Evolutionary conservation across 2,329 filamentous ascomycete genomes (phyloP).

Genomic region (Colletotrichum eleusines): DNA sequence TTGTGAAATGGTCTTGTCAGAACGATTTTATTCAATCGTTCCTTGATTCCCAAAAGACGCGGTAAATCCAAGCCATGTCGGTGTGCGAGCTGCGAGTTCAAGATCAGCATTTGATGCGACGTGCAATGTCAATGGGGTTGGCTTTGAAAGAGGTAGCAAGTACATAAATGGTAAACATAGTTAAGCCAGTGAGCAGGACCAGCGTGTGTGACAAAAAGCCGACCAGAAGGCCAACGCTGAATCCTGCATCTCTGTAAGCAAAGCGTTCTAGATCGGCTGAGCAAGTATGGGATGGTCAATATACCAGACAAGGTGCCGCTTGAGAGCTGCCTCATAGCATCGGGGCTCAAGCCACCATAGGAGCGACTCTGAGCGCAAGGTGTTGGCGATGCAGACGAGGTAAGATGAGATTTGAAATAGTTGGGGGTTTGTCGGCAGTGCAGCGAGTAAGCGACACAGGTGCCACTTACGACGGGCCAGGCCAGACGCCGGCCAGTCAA

Average conservation of each 20-base stretch:
- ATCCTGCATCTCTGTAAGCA: slow-evolving; percentile 58
- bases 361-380: slow-evolving; percentile 1
- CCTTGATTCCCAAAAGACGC: slow-evolving; percentile 48
- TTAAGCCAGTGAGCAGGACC: slow-evolving; percentile 74
- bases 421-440: slow-evolving; percentile 8
- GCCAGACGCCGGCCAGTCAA: slow-evolving; percentile 15
- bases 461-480: slow-evolving; percentile 31
- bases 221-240: slow-evolving; percentile 73
- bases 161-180: slow-evolving; percentile 74
- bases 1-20: slow-evolving; percentile 32
- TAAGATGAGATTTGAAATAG: slow-evolving; percentile 11
- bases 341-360: slow-evolving; percentile 25
- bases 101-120: slow-evolving; percentile 7
- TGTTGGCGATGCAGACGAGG: neutral
- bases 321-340: slow-evolving; percentile 36
- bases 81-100: slow-evolving; percentile 47
- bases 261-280: neutral
- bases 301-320: slow-evolving; percentile 37
- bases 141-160: slow-evolving; percentile 41
- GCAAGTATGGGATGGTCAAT: neutral
- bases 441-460: slow-evolving; percentile 25
- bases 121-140: neutral
- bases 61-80: slow-evolving; percentile 51
- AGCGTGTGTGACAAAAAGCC: slow-evolving; percentile 79
- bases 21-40: slow-evolving; percentile 47